Base-by-base conservation (phyloP, 805 yeast species). In the Grigorovia transvaalensis region DNA sequence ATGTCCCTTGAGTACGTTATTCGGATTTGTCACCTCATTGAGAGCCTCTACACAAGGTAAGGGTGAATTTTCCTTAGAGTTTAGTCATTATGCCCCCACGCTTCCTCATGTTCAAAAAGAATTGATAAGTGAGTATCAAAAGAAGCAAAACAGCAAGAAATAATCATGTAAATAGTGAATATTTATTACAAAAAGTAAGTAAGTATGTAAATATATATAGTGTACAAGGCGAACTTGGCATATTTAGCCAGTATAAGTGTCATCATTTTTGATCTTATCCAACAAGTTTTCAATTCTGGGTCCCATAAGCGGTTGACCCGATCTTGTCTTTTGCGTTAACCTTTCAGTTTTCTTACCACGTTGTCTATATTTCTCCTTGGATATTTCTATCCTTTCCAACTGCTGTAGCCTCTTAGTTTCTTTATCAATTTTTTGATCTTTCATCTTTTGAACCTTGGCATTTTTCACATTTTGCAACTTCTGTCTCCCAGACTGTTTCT, bases 1-100 rank as follows among this genome's bases (percentile, higher is more conserved):
- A 69, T 91, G 98, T 74, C 85, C 98, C n/a, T 80, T 93, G 72
- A 90, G 90, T 74, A 80, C 87, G 56, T 81, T 93, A 88, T 93
- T 93, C 69, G 99, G 99, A 42, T 88, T 93, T 66, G 96, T 98
- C 8, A 87, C 98, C 9, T 81, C 88, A 27, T 77, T 93, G 66
- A 85, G 99, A 76, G 98, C 99, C 19, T 82, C 87, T 54, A 91
- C 99, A 15, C 99, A 93, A 72, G 99, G 99, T 72, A 93, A 93
- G 69, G 99, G 99, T 64, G 98, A 95, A 73, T 93, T 93, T 70
- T 80, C 96, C 1, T 78, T 93, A 70, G 99, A 93, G 70, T 93
- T 93, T 74, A 84, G 86, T 66, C 86, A 88, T 64, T 93, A 91
- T 69, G 81, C 91, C 49, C 96, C 95, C 59, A 85, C 95, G 50